Evolutionary conservation across 345 rosid species (phyloP).

Genomic region (Linum tenue): DNA sequence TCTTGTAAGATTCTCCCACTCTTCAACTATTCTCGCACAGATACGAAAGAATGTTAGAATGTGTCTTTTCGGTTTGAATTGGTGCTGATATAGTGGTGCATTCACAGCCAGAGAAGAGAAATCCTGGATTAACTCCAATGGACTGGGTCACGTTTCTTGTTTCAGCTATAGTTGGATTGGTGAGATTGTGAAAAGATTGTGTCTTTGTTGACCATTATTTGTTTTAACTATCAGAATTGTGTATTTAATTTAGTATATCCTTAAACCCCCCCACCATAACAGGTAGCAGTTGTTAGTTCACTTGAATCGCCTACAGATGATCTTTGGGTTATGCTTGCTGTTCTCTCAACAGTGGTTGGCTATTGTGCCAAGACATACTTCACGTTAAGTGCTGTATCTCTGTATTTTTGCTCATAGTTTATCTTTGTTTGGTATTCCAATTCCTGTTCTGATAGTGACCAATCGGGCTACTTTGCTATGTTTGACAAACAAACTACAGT

Average conservation of each 20-base stretch:
- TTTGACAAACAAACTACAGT: neutral
- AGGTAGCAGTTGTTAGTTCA: conserved; percentile 80
- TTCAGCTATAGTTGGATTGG: conserved; percentile 94
- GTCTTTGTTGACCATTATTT: neutral
- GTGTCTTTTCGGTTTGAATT: conserved; percentile 11
- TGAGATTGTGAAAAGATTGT: conserved; percentile 27
- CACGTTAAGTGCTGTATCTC: conserved; percentile 49
- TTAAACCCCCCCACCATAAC: conserved; percentile 9
- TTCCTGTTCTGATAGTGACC: neutral
- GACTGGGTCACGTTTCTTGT: conserved; percentile 93
- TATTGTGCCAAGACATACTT: conserved; percentile 95
- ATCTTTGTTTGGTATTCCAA: neutral
- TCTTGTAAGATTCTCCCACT: conserved; percentile 52
- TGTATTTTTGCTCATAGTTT: too few relatives aligned
- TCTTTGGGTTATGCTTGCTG: conserved; percentile 77
- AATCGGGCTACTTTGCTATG: neutral
- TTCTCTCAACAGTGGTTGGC: conserved; percentile 83
- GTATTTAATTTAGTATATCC: conserved; percentile 8
- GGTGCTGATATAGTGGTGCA: conserved; percentile 7
- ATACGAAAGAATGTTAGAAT: neutral
- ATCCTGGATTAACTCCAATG: conserved; percentile 93
- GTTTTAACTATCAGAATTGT: neutral
- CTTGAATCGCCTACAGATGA: conserved; percentile 72
- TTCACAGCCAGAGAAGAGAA: conserved; percentile 92
- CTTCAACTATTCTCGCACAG: neutral